Evolutionary conservation across 2,329 filamentous ascomycete genomes (phyloP), one percentile per base, ranked within the genome.

Genomic region (Botrytis paeoniae): DNA sequence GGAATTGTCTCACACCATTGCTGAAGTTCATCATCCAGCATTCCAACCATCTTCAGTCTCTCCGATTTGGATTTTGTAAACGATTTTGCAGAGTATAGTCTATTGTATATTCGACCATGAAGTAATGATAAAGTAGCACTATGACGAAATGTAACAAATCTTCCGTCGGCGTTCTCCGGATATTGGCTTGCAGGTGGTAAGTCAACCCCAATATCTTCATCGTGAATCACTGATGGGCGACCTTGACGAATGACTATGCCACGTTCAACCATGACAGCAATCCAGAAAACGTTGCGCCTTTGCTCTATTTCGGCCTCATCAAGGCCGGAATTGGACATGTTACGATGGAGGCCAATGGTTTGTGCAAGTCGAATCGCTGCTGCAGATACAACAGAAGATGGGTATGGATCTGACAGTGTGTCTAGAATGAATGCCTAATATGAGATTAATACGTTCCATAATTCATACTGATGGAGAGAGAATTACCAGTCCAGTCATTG

Each of bases 131-230:
- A 68, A 32, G 37, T 77, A 8, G 73, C 70, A 54, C 70, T 70
- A 51, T 74, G 45, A 4, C 63, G 73, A 60, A 78, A 77, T 16
- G 73, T 76, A 57, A 77, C 64, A 69, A 74, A 75, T 51, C 66
- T 76, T 70, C 39, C 64, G 35, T 74, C 70, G 63, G 29, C 25
- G 65, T 75, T 63, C 69, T 62, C 60, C 45, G 75, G 64, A 48
- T 63, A 54, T 51, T 72, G 64, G 12, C 71, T 73, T 51, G 75
- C 73, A 41, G 74, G 63, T 43, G 77, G 77, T 48, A 78, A 73
- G 41, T 78, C 75, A 60, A 79, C 71, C 35, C 69, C 78, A 62
- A 78, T 77, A 72, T 79, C 78, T 45, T 78, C 76, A 60, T 79
- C 78, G 35, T 76, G 75, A 54, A 79, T 77, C 29, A 75, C 63